Base-by-base conservation (phyloP, 2,329 filamentous ascomycete species). In the Coleophoma crateriformis region DNA sequence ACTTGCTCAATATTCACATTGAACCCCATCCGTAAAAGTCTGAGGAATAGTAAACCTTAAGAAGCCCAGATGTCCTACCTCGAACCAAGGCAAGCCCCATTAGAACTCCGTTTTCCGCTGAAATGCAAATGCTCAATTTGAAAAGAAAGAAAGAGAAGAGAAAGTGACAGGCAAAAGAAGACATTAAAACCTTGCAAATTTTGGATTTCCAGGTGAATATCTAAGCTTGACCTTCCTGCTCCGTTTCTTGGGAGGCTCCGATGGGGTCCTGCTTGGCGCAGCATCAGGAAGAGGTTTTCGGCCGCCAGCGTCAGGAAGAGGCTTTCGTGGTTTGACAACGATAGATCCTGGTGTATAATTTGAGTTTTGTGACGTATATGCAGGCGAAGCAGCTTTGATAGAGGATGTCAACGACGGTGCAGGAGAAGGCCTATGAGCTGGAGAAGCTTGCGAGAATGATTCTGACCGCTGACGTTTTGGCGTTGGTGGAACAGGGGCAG, bases 401-500 rank as follows among this genome's bases (percentile, higher is more conserved):
- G 52, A 49, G 33, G 46, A 43, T 44, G 48, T 52, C 6, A 12
- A 38, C 8, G 35, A 38, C 34, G 52, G 46, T 32, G 44, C 45
- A 6, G 54, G 49, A 15, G 58, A 57, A 34, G 50, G 50, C 45
- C 50, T 52, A 27, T 13, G 4, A 15, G 7, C 52, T 15, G 60
- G 56, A 20, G 58, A 58, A 19, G 49, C 33, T 27, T 51, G 52
- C 35, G 54, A 54, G 12, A 33, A 43, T 15, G 52, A 53, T 13
- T 48, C 50, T 15, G 45, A 48, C 35, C 48, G 42, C n/a, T 15
- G 17, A n/a, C 33, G 44, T 8, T 12, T 32, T 7, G 14, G 27
- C 27, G 54, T 54, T 14, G 48, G 32, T 34, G 51, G 50, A 33
- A 45, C 38, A 19, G 45, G 46, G 11, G 48, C 38, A 38, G 59